Evolutionary conservation across 2,329 filamentous ascomycete species (phyloP).

Genomic region (Aspergillus candidus): DNA sequence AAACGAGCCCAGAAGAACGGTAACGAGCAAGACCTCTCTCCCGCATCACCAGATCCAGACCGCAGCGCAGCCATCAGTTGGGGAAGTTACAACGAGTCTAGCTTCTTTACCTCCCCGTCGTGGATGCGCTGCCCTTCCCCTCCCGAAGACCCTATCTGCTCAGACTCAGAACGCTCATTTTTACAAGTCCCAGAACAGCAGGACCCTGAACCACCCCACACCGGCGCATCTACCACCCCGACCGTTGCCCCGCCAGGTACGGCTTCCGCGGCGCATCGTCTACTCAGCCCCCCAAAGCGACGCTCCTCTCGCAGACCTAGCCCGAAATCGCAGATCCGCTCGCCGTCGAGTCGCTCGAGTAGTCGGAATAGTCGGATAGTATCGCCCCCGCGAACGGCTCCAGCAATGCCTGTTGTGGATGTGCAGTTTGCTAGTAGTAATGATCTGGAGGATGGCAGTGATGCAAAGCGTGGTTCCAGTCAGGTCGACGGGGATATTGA

Average conservation of each 20-base stretch:
- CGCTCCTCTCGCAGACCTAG: constrained; percentile 6
- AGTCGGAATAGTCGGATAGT: constrained; percentile 5
- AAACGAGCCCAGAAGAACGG: constrained; percentile 32
- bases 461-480: constrained; percentile 25
- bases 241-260: constrained; percentile 23
- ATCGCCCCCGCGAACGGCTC: constrained; percentile 8
- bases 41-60: constrained; percentile 7
- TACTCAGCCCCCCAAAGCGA: constrained; percentile 16
- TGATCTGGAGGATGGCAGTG: constrained; percentile 17
- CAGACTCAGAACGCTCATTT: constrained; percentile 20
- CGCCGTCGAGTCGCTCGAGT: constrained; percentile 11
- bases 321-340: constrained; percentile 13
- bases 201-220: constrained; percentile 10
- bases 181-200: constrained; percentile 17
- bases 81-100: constrained; percentile 6
- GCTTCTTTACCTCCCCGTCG: constrained; percentile 7
- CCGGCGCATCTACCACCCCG: constrained; percentile 4
- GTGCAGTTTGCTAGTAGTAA: constrained; percentile 26
- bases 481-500: constrained; percentile 27
- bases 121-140: constrained; percentile 11
- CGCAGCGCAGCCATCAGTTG: constrained; percentile 3
- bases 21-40: constrained; percentile 17
- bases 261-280: constrained; percentile 16
- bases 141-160: constrained; percentile 10
- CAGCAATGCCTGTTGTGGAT: constrained; percentile 16